phyloP scores from a whole-genome alignment of 2,329 filamentous ascomycete species.

The Dactylellina cionopaga region DNA sequence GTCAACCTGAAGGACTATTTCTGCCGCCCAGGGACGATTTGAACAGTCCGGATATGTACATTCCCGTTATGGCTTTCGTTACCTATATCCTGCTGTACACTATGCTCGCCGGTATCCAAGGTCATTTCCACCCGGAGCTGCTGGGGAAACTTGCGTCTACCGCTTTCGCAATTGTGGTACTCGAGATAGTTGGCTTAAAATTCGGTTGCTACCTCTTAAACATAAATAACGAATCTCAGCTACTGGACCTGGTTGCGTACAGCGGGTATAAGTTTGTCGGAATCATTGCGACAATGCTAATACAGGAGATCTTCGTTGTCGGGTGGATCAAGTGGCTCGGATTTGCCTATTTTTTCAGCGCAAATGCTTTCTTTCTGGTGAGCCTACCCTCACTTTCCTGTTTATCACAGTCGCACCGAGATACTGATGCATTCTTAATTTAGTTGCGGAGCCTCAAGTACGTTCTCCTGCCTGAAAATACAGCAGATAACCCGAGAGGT shows the following conservation, averaged over 20 bases:
- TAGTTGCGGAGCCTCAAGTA: constrained; percentile 95
- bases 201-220: constrained; percentile 91
- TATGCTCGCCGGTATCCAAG: constrained; percentile 85
- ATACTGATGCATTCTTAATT: constrained; percentile 38
- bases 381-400: constrained; percentile 57
- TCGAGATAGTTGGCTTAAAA: constrained; percentile 91
- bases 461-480: constrained; percentile 86
- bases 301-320: constrained; percentile 60
- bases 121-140: constrained; percentile 92
- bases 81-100: constrained; percentile 97
- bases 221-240: constrained; percentile 92
- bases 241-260: constrained; percentile 93
- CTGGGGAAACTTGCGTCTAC: constrained; percentile 88
- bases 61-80: constrained; percentile 95
- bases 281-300: constrained; percentile 84
- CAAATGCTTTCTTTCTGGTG: constrained; percentile 95
- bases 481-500: constrained; percentile 71
- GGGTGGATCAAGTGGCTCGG: constrained; percentile 88
- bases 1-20: constrained; percentile 78
- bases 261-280: constrained; percentile 99
- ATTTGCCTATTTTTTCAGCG: constrained; percentile 90
- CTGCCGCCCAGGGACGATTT: constrained; percentile 92
- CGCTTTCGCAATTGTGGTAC: constrained; percentile 80
- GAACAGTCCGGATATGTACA: constrained; percentile 99
- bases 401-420: neutral